These are phyloP conservation scores for Pseudogymnoascus sp. DNA, from an alignment of 2,329 filamentous ascomycete species.

Conservation along the genomic window DNA sequence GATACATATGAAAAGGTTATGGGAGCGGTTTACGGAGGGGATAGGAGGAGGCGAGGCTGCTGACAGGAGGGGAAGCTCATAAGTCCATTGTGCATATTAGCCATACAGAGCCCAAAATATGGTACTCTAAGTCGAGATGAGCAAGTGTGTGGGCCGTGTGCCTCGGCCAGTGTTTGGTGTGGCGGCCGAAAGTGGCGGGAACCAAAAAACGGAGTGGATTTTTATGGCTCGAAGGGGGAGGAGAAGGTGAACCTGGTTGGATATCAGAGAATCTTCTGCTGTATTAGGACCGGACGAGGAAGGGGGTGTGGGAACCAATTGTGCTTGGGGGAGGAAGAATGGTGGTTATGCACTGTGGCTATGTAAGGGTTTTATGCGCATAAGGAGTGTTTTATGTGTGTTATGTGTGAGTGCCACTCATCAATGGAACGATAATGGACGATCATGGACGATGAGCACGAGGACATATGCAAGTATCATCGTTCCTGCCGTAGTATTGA, in stretches of 20 bases:
- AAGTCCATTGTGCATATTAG: too few species aligned
- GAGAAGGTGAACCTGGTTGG: not conserved
- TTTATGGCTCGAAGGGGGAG: not conserved
- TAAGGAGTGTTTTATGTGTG: slow-evolving; percentile 1
- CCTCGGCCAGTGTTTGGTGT: not conserved
- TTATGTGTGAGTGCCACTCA: not conserved
- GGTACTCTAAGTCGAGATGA: slow-evolving; percentile 15
- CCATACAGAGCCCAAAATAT: not conserved
- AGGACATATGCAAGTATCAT: not conserved
- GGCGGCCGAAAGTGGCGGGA: not conserved
- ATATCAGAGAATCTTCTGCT: not conserved
- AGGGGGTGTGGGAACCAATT: not conserved
- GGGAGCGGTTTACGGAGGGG: not conserved
- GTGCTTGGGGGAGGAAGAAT: not conserved
- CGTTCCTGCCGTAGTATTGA: not conserved
- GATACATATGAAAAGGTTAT: not conserved
- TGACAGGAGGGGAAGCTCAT: slow-evolving; percentile 2
- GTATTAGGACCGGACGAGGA: not conserved
- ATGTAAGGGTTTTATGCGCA: not conserved
- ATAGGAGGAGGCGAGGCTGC: not conserved
- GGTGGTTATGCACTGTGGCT: not conserved
- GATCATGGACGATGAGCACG: not conserved
- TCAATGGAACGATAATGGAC: not conserved
- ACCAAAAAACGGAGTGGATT: not conserved
- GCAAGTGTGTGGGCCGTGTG: not conserved